A percentile compares a stretch with the other conserved stretches of the same genome.
These are phyloP conservation scores for Sporothrix phasma DNA, from an alignment of 2,329 filamentous ascomycete species.

Conservation along the genomic window DNA sequence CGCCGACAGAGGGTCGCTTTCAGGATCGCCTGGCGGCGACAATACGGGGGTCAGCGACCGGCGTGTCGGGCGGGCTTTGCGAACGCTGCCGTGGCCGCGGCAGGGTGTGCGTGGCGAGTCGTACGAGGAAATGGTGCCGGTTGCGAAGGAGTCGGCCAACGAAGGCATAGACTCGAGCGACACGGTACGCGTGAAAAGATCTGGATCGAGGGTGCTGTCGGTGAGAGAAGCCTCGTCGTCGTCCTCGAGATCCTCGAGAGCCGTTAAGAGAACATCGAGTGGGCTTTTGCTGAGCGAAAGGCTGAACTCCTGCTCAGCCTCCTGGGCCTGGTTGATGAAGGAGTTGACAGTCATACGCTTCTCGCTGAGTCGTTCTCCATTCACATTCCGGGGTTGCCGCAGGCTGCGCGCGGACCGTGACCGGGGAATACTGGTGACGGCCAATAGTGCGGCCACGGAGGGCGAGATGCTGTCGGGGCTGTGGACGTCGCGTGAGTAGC, in stretches of 20 bases:
- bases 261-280: conserved; percentile 49
- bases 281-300: conserved; percentile 44
- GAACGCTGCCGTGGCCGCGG: conserved; percentile 26
- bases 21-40: conserved; percentile 42
- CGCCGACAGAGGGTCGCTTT: conserved; percentile 42
- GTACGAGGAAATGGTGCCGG: conserved; percentile 39
- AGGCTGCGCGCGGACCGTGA: conserved; percentile 29
- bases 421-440: conserved; percentile 51
- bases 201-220: conserved; percentile 44
- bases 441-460: conserved; percentile 50
- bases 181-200: conserved; percentile 44
- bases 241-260: conserved; percentile 47
- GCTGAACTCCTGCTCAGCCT: conserved; percentile 50
- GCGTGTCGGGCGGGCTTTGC: conserved; percentile 33
- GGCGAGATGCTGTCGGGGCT: conserved; percentile 47
- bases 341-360: conserved; percentile 45
- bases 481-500: conserved; percentile 30
- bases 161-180: conserved; percentile 55
- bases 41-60: conserved; percentile 46
- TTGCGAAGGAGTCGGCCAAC: conserved; percentile 44
- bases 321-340: conserved; percentile 43
- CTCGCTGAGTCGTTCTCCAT: conserved; percentile 15
- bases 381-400: neutral
- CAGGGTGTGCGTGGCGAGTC: conserved; percentile 38
- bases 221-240: conserved; percentile 37